A percentile compares a stretch with the other conserved stretches of the same genome.
These are phyloP conservation scores for Phialophora expanda DNA, from an alignment of 2,329 filamentous ascomycete species.

Conservation along the genomic window DNA sequence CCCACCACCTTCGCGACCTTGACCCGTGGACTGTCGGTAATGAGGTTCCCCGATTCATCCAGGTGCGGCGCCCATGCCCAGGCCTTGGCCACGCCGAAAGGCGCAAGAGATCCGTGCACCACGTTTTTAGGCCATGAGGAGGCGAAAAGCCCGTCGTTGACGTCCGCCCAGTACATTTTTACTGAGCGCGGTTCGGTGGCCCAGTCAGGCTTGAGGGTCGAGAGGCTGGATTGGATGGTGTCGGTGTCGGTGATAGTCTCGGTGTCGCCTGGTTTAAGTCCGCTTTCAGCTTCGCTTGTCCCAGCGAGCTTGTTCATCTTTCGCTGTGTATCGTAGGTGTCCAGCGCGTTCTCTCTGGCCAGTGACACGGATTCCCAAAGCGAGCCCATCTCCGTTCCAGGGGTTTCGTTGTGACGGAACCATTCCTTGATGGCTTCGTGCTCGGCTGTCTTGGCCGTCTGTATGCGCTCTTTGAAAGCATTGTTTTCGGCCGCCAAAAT, in stretches of 20 bases:
- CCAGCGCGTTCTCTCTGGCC: constrained; percentile 22
- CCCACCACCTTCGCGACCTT: constrained; percentile 12
- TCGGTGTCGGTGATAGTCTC: background rate
- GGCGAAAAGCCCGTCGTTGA: constrained; percentile 57
- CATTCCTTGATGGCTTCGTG: constrained; percentile 27
- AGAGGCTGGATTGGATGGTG: background rate
- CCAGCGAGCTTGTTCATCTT: constrained; percentile 2
- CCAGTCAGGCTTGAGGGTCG: constrained; percentile 35
- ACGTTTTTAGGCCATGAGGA: constrained; percentile 52
- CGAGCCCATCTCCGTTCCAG: constrained; percentile 22
- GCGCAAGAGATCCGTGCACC: constrained; percentile 50
- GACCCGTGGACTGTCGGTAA: background rate
- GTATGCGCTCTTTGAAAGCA: constrained; percentile 13
- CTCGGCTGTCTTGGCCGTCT: constrained; percentile 20
- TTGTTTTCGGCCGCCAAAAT: background rate
- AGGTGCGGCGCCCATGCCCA: constrained; percentile 13
- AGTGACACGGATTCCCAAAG: constrained; percentile 26
- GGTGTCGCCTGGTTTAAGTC: background rate
- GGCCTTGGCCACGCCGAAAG: constrained; percentile 35
- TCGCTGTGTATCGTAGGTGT: constrained; percentile 18
- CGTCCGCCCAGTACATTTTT: constrained; percentile 54
- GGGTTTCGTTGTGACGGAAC: constrained; percentile 22
- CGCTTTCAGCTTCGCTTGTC: constrained; percentile 9
- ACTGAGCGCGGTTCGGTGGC: constrained; percentile 44
- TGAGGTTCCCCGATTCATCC: constrained; percentile 10